These are phyloP conservation scores for Phaseolus lunatus DNA, from an alignment of 306 rosid species.

Conservation along the genomic window DNA sequence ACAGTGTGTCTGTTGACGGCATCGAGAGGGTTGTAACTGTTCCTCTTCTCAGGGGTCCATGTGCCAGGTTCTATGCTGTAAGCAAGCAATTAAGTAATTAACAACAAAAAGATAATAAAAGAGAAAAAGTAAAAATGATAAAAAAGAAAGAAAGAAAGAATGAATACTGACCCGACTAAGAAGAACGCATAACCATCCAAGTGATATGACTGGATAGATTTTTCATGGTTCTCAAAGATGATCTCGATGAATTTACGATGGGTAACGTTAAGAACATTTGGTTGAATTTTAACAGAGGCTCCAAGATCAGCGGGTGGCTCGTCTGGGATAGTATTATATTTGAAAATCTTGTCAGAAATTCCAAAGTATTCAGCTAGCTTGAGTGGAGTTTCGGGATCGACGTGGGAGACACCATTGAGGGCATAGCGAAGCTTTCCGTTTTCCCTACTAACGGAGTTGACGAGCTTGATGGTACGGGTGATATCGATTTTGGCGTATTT, in stretches of 20 bases:
- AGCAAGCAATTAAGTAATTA: background rate
- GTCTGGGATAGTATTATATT: slow-evolving; percentile 3
- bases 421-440: slow-evolving; percentile 7
- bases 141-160: too few species aligned
- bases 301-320: background rate
- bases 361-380: slow-evolving; percentile 8
- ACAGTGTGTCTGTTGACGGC: slow-evolving; percentile 72
- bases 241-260: slow-evolving; percentile 54
- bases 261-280: background rate
- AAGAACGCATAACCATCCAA: slow-evolving; percentile 13
- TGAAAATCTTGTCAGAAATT: slow-evolving; percentile 7
- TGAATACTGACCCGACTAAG: background rate
- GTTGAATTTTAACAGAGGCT: background rate
- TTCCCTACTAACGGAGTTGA: background rate
- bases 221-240: slow-evolving; percentile 11
- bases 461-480: slow-evolving; percentile 58
- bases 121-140: too few species aligned
- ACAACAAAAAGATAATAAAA: background rate
- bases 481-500: slow-evolving; percentile 68
- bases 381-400: slow-evolving; percentile 2
- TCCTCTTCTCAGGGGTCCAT: slow-evolving; percentile 63
- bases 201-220: background rate
- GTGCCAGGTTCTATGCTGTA: slow-evolving; percentile 64
- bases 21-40: slow-evolving; percentile 62
- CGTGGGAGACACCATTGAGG: slow-evolving; percentile 17